Conservation (phyloP, 371 early-diverging fungal genomes). For the Spiromyces aspiralis region DNA sequence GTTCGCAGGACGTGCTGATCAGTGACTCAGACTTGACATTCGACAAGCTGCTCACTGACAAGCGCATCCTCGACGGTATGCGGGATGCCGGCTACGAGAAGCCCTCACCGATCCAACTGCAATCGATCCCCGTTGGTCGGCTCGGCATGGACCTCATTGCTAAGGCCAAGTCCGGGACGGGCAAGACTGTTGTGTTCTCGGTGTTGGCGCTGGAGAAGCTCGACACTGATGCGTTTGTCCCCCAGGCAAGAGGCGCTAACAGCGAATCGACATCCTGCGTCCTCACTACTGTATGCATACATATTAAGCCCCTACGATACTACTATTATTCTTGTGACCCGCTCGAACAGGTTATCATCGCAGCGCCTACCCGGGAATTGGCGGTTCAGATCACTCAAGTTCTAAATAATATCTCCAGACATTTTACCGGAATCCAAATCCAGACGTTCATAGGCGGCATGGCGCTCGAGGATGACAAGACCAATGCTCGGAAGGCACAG, state of each 20-base stretch:
- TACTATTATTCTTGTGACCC: too few species aligned
- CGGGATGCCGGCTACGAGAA: slow-evolving; percentile 98
- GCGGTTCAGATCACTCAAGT: slow-evolving; percentile 94
- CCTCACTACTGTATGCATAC: too few species aligned
- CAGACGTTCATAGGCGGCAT: slow-evolving; percentile 98
- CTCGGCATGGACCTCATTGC: slow-evolving; percentile 93
- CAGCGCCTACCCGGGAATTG: slow-evolving; percentile 96
- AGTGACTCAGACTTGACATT: too few species aligned
- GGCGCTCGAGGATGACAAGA: slow-evolving; percentile 93
- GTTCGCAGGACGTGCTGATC: too few species aligned
- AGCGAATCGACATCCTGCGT: too few species aligned
- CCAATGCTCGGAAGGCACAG: slow-evolving; percentile 83
- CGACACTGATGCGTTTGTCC: slow-evolving; percentile 51
- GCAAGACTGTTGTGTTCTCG: slow-evolving; percentile 96
- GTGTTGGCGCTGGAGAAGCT: slow-evolving; percentile 93
- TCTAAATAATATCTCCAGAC: slow-evolving; percentile 84
- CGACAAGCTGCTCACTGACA: too few species aligned
- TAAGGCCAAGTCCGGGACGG: slow-evolving; percentile 97
- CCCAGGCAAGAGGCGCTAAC: slow-evolving; percentile 43
- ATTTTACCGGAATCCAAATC: slow-evolving; percentile 77
- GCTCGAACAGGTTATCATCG: slow-evolving; percentile 40
- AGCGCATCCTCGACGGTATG: too few species aligned
- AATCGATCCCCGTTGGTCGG: slow-evolving; percentile 93
- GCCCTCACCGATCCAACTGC: slow-evolving; percentile 98
- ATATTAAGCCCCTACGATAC: too few species aligned